Percentiles rank a stretch among this genome's conserved stretches.
These are phyloP conservation scores for Baorangia bicolor DNA, from an alignment of 768 basidiomycete genomes.

Conservation along the genomic window DNA sequence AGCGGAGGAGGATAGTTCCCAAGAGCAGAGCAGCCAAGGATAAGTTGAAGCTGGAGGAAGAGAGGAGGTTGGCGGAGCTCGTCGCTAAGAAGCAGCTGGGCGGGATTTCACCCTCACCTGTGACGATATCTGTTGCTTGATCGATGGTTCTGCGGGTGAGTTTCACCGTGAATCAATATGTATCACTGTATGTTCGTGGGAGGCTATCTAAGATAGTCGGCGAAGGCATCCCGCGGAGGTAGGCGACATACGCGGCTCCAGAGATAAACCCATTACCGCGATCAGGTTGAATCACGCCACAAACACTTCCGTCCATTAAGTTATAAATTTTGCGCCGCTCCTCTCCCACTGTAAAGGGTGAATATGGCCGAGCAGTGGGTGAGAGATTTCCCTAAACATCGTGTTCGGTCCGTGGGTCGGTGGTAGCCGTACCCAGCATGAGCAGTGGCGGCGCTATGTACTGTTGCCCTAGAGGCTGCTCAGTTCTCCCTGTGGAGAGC, in stretches of 20 bases:
- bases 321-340: background rate
- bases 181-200: background rate
- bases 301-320: background rate
- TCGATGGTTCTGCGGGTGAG: background rate
- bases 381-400: background rate
- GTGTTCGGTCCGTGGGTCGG: background rate
- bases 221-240: background rate
- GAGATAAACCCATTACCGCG: background rate
- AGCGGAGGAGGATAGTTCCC: background rate
- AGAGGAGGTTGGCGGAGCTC: background rate
- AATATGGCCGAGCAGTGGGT: background rate
- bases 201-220: background rate
- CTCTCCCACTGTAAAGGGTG: background rate
- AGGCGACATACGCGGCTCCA: background rate
- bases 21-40: conserved; percentile 1
- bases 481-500: background rate
- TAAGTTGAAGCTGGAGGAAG: background rate
- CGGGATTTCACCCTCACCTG: background rate
- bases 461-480: background rate
- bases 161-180: background rate
- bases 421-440: background rate
- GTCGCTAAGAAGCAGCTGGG: background rate
- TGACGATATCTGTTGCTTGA: background rate
- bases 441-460: no score
- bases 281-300: no score